Base-by-base conservation (phyloP, 306 rosid species). In the Gillenia trifoliata region DNA sequence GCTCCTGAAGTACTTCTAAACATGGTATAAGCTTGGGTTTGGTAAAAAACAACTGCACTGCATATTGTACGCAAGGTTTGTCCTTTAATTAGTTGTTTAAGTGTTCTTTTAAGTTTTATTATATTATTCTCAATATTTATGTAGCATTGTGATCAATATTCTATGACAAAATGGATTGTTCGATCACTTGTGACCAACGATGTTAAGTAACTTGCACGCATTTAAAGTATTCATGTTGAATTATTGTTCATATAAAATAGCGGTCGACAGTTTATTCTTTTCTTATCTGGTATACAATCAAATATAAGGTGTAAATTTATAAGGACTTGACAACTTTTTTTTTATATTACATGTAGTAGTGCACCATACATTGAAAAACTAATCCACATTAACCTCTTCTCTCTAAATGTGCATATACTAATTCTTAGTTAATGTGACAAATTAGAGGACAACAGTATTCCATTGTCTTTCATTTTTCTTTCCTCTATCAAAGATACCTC, bases 141-240 rank as follows among this genome's bases (percentile, higher is more conserved):
- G 5, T 5, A 5, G 52, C 56, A 45, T 11, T 16, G 73, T 33
- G 38, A 16, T 74, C 22, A 22, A 3, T 71, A 15, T 33, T 68
- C 49, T 0, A 67, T 25, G 26, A 9, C 25, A 34, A 20, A 68
- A 76, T 64, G 15, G 3, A 26, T 19, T 50, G 11, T 30, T 33
- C 1, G 0, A 43, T 69, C 15, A 9, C 4, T 17, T 6, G 2
- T 61, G n/a, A 77, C 34, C 62, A 66, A 62, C 22, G 20, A 41
- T 30, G 34, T 74, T 59, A 70, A 70, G 34, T 82, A 61, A 34
- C 64, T 50, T n/a, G 11, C 52, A 33, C 12, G 7, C 22, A 38
- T 25, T 72, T 56, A 17, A 22, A 29, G 8, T 23, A 7, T 59
- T 28, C 47, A 56, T 40, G 41, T 23, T 28, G 0, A 26, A 52